Evolutionary conservation across 139 green algal species (phyloP), one percentile per base, ranked within the genome.

Genomic region (Yamagishiella unicocca): DNA sequence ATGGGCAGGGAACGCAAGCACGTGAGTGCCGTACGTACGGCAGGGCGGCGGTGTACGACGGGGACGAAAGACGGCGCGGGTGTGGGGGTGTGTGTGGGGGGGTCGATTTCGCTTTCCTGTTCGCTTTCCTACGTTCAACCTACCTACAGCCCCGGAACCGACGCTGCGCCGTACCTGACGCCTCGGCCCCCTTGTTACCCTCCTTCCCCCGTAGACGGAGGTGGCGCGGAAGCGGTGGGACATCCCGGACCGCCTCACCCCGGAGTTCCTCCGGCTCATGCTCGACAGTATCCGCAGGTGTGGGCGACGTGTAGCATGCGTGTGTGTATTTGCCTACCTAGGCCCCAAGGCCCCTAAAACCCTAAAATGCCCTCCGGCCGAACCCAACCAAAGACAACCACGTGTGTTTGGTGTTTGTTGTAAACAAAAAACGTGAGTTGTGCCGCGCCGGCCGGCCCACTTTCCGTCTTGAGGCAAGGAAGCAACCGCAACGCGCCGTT

Each of bases 171-270:
- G n/a, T n/a, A n/a, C n/a, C n/a, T n/a, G n/a, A n/a, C n/a, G n/a
- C n/a, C 24, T 31, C 19, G 35, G 8, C 54, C 6, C 29, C 37
- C 2, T 53, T 50, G 6, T 8, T 40, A 6, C 33, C 45, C 54
- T 71, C 37, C 38, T 35, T 17, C 21, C 3, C 3, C n/a, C 2
- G n/a, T 38, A 61, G 50, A 4, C 22, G 25, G 61, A 88, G 68
- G 5, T 14, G 67, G 0, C 40, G 35, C 83, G 62, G 2, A 42
- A 22, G 6, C 79, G 54, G 3, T 91, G 61, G 53, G 75, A 87
- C 31, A 68, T 93, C 45, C 90, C 90, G 6, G 90, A 91, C 42
- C 78, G 85, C 31, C 72, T 93, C 35, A 93, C 90, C 0, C 90
- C 90, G 4, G 83, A 91, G 53, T 55, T 85, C n/a, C 83, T 93